Evolutionary conservation across 2,329 filamentous ascomycete genomes (phyloP).

Genomic region (Cephalotrichum gorgonifer): DNA sequence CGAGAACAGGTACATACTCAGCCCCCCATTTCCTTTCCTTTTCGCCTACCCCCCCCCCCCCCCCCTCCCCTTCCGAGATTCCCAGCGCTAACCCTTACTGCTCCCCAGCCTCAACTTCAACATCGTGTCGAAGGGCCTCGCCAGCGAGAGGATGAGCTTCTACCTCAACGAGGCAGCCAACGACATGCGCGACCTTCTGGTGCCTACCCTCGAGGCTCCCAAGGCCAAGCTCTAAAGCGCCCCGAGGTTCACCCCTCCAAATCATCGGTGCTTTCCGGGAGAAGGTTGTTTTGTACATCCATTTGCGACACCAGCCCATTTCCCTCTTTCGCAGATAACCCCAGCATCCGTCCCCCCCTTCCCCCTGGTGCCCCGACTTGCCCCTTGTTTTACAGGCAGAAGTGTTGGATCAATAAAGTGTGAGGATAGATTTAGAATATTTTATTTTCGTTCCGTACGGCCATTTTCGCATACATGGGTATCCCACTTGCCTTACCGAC

Average conservation of each 20-base stretch:
- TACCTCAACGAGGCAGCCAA: conserved; percentile 89
- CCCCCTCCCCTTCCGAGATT: neutral
- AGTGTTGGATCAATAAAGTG: neutral
- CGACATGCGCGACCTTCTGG: conserved; percentile 78
- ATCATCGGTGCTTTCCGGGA: neutral
- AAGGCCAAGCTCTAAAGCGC: conserved; percentile 80
- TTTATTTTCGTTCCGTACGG: neutral
- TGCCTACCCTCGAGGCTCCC: conserved; percentile 65
- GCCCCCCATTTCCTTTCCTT: conserved; percentile 17
- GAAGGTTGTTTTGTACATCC: neutral
- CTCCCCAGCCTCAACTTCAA: conserved; percentile 82
- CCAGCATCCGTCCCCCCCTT: neutral
- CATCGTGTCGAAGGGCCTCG: conserved; percentile 86
- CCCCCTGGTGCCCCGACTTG: neutral
- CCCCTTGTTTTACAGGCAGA: neutral
- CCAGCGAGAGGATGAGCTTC: conserved; percentile 87
- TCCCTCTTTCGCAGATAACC: neutral
- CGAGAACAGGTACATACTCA: conserved; percentile 90
- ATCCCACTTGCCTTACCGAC: no score
- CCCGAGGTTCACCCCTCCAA: neutral
- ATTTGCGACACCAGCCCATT: neutral
- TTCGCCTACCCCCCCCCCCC: neutral
- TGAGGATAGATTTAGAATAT: neutral
- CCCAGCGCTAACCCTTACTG: neutral
- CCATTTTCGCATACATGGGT: no score